Evolutionary conservation across 768 basidiomycete species (phyloP).

Genomic region (Boletus sp.): DNA sequence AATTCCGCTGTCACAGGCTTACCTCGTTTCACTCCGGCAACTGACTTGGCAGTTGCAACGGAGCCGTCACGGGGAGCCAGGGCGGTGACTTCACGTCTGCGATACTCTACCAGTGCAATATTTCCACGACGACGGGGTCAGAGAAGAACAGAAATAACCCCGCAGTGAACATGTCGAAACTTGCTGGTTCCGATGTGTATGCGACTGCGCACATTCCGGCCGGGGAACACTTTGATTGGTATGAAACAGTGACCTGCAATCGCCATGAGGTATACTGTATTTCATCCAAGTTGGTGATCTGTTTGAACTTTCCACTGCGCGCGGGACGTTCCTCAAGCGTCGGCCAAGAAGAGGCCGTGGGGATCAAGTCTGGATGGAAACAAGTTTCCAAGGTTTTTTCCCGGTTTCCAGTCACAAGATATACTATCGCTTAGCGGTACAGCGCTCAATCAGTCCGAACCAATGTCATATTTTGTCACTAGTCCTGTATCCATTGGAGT

Average conservation of each 20-base stretch:
- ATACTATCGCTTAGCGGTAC: no score
- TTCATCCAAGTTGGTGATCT: no score
- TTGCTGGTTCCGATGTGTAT: no score
- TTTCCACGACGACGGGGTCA: background rate
- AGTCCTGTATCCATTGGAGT: no score
- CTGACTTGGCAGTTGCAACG: background rate
- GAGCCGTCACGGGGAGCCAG: background rate
- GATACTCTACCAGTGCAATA: background rate
- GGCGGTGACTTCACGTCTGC: background rate
- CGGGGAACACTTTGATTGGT: background rate
- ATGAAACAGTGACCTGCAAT: background rate
- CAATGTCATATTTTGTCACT: no score
- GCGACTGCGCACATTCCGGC: background rate
- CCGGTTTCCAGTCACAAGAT: no score
- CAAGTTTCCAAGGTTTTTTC: no score
- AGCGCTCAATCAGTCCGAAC: no score
- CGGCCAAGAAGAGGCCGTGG: no score
- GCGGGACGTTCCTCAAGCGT: background rate
- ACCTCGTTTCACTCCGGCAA: background rate
- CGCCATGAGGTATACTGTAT: background rate
- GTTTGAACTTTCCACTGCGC: no score
- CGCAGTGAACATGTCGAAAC: background rate
- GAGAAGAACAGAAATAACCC: background rate
- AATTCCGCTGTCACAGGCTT: background rate
- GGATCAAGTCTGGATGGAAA: no score